Evolutionary conservation across 441 rosid genomes (phyloP).

Genomic region (Erodium trifolium): DNA sequence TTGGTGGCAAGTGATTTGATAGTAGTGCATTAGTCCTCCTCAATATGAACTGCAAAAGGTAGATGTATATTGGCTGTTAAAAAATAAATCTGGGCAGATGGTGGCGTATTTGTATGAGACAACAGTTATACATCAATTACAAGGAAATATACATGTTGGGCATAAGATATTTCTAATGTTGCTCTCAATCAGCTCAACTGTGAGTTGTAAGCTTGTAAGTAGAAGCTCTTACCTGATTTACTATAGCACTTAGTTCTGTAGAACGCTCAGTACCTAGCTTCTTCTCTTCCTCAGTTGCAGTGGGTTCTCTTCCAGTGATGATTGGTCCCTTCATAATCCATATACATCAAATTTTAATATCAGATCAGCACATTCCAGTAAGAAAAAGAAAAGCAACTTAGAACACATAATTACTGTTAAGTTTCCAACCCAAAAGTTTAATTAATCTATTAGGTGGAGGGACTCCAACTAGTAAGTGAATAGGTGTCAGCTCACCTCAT

Average conservation of each 20-base stretch:
- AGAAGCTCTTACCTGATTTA: conserved; percentile 64
- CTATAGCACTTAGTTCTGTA: conserved; percentile 82
- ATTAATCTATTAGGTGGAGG: neutral
- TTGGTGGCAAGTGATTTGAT: conserved; percentile 97
- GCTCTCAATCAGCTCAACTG: conserved; percentile 14
- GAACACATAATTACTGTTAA: neutral
- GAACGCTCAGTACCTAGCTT: conserved; percentile 75
- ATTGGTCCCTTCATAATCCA: conserved; percentile 58
- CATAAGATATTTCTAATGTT: conserved; percentile 5
- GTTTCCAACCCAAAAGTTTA: neutral
- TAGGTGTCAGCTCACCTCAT: conserved; percentile 49
- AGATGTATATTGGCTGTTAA: conserved; percentile 13
- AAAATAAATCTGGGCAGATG: neutral
- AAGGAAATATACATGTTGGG: conserved; percentile 12
- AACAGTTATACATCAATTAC: conserved; percentile 6
- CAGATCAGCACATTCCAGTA: conserved; percentile 15
- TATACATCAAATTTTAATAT: conserved; percentile 18
- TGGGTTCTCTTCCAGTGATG: conserved; percentile 95
- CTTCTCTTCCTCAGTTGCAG: conserved; percentile 78
- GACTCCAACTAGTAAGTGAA: neutral
- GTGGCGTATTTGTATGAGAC: neutral
- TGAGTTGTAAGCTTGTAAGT: conserved; percentile 12
- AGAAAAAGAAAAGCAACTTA: conserved; percentile 7
- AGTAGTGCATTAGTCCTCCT: conserved; percentile 90
- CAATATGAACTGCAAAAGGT: conserved; percentile 75